Base-by-base conservation (phyloP, 2,329 filamentous ascomycete species). In the Penicillium olsonii region DNA sequence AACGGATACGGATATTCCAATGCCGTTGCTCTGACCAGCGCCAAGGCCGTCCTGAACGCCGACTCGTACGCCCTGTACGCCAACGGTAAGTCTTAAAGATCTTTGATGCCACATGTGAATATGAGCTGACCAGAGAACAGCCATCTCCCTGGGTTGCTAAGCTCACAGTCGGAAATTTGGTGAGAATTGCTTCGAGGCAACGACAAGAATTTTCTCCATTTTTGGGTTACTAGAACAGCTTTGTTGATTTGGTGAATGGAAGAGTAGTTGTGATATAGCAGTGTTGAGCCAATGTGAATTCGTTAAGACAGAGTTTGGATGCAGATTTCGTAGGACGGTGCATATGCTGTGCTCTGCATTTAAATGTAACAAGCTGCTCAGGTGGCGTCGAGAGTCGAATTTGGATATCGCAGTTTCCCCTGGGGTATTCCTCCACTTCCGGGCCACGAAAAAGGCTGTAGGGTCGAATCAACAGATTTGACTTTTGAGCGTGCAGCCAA, bases 31-130 rank as follows among this genome's bases (percentile, higher is more conserved):
- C 65, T 87, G 54, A 73, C 68, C 5, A 73, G 74, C 0, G 58
- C 66, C 4, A 67, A 80, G 61, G 83, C 84, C 42, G 62, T 87
- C 8, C 73, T 77, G 59, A 85, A 88, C 54, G 85, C 85, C n/a
- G 85, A 88, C 63, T 80, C 78, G 0, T 86, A 76, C 60, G 76
- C 78, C 6, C 66, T 82, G 22, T 82, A 76, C 57, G 76, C 80
- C 17, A 80, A 81, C 55, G 77, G 67, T 68, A 54, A 52, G 63
- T 62, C 35, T 27, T 9, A 12, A 1, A 39, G 3, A 2, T 15
- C 6, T 2, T 37, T 5, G 11, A 4, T n/a, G 10, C n/a, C 4
- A 7, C 3, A 12, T 3, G 15, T n/a, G 5, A 27, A 33, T 14
- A 37, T 11, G 11, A 20, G 17, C 45, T 55, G 29, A 59, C 27